Evolutionary conservation across 306 rosid species (phyloP).

Genomic region (Macrotyloma uniflorum): DNA sequence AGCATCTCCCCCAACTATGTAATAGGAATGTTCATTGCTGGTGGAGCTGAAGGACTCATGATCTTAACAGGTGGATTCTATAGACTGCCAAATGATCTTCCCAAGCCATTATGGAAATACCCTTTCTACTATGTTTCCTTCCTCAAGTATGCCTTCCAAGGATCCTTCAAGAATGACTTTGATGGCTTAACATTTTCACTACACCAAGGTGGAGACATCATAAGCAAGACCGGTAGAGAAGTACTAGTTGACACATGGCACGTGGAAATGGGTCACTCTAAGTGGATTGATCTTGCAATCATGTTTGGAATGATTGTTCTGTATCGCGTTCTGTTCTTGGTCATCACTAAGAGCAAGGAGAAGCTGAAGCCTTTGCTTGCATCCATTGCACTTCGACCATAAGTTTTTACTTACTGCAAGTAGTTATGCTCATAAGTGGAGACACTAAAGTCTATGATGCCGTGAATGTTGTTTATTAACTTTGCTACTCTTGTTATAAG

Average conservation of each 20-base stretch:
- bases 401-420: not conserved
- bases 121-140: slow-evolving; percentile 61
- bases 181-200: slow-evolving; percentile 36
- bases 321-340: slow-evolving; percentile 56
- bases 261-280: slow-evolving; percentile 59
- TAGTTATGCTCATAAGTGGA: too few relatives aligned
- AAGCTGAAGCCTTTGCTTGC: slow-evolving; percentile 40
- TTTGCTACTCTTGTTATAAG: too few relatives aligned
- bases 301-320: slow-evolving; percentile 64
- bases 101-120: slow-evolving; percentile 60
- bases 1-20: slow-evolving; percentile 59
- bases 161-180: slow-evolving; percentile 54
- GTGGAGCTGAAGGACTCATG: slow-evolving; percentile 63
- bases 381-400: not conserved
- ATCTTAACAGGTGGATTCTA: slow-evolving; percentile 64
- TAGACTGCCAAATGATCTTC: slow-evolving; percentile 58
- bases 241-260: slow-evolving; percentile 53
- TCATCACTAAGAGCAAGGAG: slow-evolving; percentile 48
- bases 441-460: too few relatives aligned
- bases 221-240: slow-evolving; percentile 43
- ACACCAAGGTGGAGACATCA: not conserved
- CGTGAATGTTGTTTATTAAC: too few relatives aligned
- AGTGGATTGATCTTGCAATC: slow-evolving; percentile 68
- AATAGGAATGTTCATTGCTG: slow-evolving; percentile 59
- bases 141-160: slow-evolving; percentile 61